These are phyloP conservation scores for Paragyromitra xinjiangensis DNA, from an alignment of 495 filamentous ascomycete genomes.

Conservation along the genomic window DNA sequence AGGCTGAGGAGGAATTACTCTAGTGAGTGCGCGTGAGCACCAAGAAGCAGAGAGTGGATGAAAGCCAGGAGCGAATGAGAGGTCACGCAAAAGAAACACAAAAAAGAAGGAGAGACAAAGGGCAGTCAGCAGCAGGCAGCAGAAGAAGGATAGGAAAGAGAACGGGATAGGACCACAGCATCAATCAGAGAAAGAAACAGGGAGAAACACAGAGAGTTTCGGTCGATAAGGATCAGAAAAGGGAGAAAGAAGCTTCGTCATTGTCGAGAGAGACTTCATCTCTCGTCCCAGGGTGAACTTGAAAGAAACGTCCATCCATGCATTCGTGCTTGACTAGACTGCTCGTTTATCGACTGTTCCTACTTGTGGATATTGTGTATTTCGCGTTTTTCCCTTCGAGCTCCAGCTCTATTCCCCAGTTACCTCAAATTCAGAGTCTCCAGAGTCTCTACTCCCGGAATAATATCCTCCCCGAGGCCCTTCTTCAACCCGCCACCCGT, in stretches of 20 bases:
- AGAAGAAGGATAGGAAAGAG: constrained; percentile 20
- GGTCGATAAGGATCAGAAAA: constrained; percentile 46
- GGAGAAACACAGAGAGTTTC: not conserved
- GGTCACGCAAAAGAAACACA: constrained; percentile 35
- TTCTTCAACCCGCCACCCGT: constrained; percentile 44
- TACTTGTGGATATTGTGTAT: constrained; percentile 49
- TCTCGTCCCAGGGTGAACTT: constrained; percentile 43
- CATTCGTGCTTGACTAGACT: constrained; percentile 53
- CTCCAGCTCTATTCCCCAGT: constrained; percentile 35
- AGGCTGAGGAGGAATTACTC: constrained; percentile 31
- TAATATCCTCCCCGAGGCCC: constrained; percentile 41
- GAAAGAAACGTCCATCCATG: constrained; percentile 53
- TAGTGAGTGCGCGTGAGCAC: constrained; percentile 41
- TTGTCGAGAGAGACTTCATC: constrained; percentile 36
- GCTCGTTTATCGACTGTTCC: constrained; percentile 52
- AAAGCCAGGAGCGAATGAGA: constrained; percentile 47
- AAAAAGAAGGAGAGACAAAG: constrained; percentile 19
- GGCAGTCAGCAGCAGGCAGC: constrained; percentile 20
- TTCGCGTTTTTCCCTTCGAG: constrained; percentile 47
- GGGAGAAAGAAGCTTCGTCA: constrained; percentile 36
- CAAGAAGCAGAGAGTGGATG: constrained; percentile 37
- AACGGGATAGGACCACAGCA: constrained; percentile 17
- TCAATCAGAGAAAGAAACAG: constrained; percentile 8
- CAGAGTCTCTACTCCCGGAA: constrained; percentile 38
- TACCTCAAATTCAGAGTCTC: constrained; percentile 27